Evolutionary conservation across 179 eudicot genomes (phyloP).

Genomic region (Amaranthus tricolor): DNA sequence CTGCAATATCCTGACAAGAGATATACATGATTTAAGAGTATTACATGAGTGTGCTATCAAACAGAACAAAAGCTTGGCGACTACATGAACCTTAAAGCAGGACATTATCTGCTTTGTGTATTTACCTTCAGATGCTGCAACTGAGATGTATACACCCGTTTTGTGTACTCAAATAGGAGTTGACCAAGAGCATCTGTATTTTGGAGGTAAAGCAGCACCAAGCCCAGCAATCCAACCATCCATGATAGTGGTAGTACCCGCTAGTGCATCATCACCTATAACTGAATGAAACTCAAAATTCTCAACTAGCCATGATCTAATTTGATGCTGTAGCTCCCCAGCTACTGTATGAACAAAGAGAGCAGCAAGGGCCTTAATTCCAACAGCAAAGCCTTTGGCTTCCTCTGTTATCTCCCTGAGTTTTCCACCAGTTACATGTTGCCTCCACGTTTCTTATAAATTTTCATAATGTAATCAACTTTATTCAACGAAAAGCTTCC

Average conservation of each 20-base stretch:
- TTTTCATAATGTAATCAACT: constrained; percentile 9
- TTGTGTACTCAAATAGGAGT: constrained; percentile 83
- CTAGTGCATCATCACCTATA: constrained; percentile 62
- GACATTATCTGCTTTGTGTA: neutral
- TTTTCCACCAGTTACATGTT: constrained; percentile 96
- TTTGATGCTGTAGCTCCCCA: constrained; percentile 97
- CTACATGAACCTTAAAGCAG: neutral
- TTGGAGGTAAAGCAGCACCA: constrained; percentile 91
- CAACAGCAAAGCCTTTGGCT: constrained; percentile 79
- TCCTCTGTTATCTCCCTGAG: constrained; percentile 98
- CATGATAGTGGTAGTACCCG: constrained; percentile 86
- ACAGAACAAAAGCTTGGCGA: neutral
- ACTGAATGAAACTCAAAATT: constrained; percentile 94
- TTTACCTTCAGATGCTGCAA: constrained; percentile 88
- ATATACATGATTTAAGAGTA: neutral
- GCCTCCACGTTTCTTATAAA: constrained; percentile 88
- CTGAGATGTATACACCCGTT: constrained; percentile 80
- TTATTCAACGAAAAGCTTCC: neutral
- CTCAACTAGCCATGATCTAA: constrained; percentile 95
- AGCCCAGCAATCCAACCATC: constrained; percentile 99
- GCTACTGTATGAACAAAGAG: constrained; percentile 98
- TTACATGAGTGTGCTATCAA: neutral
- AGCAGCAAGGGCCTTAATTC: constrained; percentile 94
- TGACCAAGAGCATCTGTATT: constrained; percentile 97
- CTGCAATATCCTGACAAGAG: constrained; percentile 80